Percentiles rank a stretch among this genome's conserved stretches.
Evolutionary conservation across 1,284 basidiomycete species (phyloP).

Genomic region (Phellopilus nigrolimitatus): DNA sequence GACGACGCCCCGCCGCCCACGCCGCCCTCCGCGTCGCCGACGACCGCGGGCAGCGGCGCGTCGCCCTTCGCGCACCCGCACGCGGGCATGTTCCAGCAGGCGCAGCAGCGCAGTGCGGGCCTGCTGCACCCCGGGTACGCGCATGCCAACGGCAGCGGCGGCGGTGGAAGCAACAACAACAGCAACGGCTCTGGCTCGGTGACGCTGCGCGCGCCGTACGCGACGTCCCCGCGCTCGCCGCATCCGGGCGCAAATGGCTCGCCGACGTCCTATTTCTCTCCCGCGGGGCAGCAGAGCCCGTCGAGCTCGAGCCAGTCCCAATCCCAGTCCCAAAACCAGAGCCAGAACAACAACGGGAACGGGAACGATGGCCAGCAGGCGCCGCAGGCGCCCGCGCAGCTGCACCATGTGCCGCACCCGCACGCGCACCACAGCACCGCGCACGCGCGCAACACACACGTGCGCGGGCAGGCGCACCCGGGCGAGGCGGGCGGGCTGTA

Average conservation of each 20-base stretch:
- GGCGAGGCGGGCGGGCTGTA: slow-evolving; percentile 18
- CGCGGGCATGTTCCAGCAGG: slow-evolving; percentile 18
- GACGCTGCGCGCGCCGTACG: slow-evolving; percentile 18
- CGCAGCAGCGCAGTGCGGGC: slow-evolving; percentile 11
- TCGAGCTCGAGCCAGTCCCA: neutral
- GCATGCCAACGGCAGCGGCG: slow-evolving; percentile 4
- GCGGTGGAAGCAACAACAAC: neutral
- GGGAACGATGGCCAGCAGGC: slow-evolving; percentile 29
- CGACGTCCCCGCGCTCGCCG: slow-evolving; percentile 14
- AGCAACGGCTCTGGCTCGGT: no score
- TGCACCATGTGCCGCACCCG: slow-evolving; percentile 75
- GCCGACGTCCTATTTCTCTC: slow-evolving; percentile 6
- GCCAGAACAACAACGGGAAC: slow-evolving; percentile 9
- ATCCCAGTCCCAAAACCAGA: slow-evolving; percentile 15
- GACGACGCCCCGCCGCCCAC: neutral
- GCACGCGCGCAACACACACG: slow-evolving; percentile 15
- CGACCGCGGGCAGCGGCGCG: neutral
- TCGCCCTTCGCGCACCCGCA: slow-evolving; percentile 24
- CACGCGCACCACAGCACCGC: slow-evolving; percentile 49
- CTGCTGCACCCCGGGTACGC: slow-evolving; percentile 16
- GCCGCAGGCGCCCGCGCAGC: slow-evolving; percentile 51
- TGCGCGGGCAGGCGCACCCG: slow-evolving; percentile 14
- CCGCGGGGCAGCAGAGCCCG: neutral
- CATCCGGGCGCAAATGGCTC: neutral
- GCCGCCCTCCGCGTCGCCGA: slow-evolving; percentile 19